Evolutionary conservation across 1,284 basidiomycete genomes (phyloP).

Genomic region (Apiotrichum laibachii): DNA sequence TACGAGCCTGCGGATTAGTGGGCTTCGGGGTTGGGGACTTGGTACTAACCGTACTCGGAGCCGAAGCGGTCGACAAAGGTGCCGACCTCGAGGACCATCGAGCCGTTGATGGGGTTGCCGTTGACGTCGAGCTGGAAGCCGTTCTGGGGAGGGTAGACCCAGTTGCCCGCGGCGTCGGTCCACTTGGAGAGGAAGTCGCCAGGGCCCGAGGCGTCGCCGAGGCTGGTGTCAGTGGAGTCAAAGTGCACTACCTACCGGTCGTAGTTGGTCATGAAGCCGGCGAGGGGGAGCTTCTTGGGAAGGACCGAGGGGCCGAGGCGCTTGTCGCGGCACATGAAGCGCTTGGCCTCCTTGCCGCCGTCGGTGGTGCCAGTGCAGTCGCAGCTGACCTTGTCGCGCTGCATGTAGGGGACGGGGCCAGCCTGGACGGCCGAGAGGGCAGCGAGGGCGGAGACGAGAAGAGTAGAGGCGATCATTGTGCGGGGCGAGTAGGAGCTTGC

Average conservation of each 20-base stretch:
- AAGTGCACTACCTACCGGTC: neutral
- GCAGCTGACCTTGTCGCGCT: neutral
- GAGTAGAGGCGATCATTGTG: no score
- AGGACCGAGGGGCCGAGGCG: neutral
- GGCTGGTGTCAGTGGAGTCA: neutral
- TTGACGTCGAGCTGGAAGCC: conserved; percentile 7
- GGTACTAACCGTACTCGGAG: neutral
- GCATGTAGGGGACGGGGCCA: no score
- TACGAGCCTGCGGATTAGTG: neutral
- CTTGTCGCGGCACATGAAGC: neutral
- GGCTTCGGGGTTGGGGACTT: neutral
- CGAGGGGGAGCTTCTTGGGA: neutral
- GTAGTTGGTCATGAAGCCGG: conserved; percentile 1
- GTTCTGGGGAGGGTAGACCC: conserved; percentile 3
- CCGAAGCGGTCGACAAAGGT: conserved; percentile 4
- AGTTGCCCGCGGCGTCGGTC: conserved; percentile 1
- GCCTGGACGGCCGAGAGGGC: no score
- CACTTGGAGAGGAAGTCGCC: conserved; percentile 7
- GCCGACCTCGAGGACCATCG: conserved; percentile 2
- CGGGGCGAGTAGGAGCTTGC: no score
- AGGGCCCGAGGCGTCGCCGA: neutral
- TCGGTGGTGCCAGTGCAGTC: neutral
- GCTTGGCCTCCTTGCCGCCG: neutral
- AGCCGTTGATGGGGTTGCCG: conserved; percentile 2
- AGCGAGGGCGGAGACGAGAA: no score